Evolutionary conservation across 225 moss, liverwort and hornwort genomes (phyloP).

Genomic region (Sphagnum contortum): DNA sequence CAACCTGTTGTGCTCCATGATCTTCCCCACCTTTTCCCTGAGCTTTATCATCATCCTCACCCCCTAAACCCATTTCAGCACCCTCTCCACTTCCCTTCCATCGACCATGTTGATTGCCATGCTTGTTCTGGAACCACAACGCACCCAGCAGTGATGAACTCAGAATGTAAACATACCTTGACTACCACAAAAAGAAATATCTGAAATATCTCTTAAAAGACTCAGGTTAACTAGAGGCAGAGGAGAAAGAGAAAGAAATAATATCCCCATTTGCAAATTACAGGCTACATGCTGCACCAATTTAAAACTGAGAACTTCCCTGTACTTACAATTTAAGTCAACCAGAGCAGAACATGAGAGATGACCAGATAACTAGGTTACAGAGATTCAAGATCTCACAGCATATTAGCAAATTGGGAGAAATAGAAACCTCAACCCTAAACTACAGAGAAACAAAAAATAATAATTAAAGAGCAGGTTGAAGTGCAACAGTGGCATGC

Average conservation of each 20-base stretch:
- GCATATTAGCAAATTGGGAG: no score
- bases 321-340: background rate
- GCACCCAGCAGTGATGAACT: no score
- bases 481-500: no score
- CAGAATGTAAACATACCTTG: background rate
- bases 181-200: background rate
- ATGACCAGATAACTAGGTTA: no score
- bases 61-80: conserved; percentile 34
- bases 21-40: conserved; percentile 29
- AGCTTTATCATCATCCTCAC: conserved; percentile 50
- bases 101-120: conserved; percentile 75
- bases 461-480: no score
- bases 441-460: no score
- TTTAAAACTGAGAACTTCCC: background rate
- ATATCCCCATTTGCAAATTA: background rate
- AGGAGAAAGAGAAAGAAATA: background rate
- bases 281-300: background rate
- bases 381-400: no score
- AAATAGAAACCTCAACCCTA: no score
- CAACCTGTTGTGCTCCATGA: conserved; percentile 22
- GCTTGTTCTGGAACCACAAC: conserved; percentile 79
- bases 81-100: conserved; percentile 53
- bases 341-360: no score
- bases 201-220: background rate
- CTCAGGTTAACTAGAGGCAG: no score